Base-by-base conservation (phyloP, 2,329 filamentous ascomycete species). In the Ophiocordyceps camponoti-saundersi region DNA sequence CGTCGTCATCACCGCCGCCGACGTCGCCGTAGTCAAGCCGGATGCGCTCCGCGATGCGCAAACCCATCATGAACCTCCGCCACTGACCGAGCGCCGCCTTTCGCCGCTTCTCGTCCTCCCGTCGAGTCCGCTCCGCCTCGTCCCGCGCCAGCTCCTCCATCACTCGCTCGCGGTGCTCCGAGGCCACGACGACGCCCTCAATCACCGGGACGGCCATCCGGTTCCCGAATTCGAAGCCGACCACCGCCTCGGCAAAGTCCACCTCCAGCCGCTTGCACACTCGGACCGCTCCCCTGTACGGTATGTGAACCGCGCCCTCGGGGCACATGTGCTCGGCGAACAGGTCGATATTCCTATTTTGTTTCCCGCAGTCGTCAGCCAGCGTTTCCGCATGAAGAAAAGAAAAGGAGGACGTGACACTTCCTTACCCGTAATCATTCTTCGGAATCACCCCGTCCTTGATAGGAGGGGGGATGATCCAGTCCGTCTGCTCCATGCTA, bases 301-400 rank as follows among this genome's bases (percentile, higher is more conserved):
- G 87, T 2, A 96, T 72, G 59, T 98, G 92, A 0, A 84, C 75
- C 2, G 89, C 89, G 0, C 92, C 87, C 55, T 59, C 45, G 0
- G 92, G 92, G 23, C 93, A 81, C 92, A 98, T 96, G 51, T 86
- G 88, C 39, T 87, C 82, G 0, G 85, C 89, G 60, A 94, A 98
- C 47, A 95, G 78, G 60, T 98, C 92, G 51, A 98, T 96, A 54
- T 98, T 98, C 10, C 65, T 68, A 15, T 3, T 11, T 13, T 5
- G 4, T 1, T 6, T 12, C 18, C 11, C 7, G 1, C 20, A 21
- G 47, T 63, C 49, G 64, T 56, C 46, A 29, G 34, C 22, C 18
- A 29, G 13, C 18, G 3, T 16, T 26, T 1, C 15, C 13, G 13
- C 7, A 16, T 12, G 4, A 18, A 30, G 7, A 29, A n/a, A 13